Evolutionary conservation across 2,329 filamentous ascomycete genomes (phyloP).

Genomic region (Mariannaea elegans): DNA sequence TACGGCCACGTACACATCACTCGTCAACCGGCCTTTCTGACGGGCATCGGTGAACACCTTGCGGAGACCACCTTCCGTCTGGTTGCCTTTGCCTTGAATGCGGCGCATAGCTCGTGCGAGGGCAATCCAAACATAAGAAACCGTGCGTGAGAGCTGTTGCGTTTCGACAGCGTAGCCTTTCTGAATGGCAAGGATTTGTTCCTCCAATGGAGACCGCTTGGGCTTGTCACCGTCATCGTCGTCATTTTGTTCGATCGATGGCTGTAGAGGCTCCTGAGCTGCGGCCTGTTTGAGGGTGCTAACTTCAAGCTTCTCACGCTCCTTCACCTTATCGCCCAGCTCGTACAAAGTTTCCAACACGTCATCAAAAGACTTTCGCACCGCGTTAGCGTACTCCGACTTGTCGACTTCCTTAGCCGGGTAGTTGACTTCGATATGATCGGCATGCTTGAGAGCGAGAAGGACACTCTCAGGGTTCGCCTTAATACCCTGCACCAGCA

Average conservation of each 20-base stretch:
- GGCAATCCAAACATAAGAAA: conserved; percentile 95
- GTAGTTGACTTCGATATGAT: conserved; percentile 83
- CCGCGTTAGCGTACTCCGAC: conserved; percentile 78
- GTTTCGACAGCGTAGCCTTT: conserved; percentile 77
- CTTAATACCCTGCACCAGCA: conserved; percentile 82
- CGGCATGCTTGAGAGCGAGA: conserved; percentile 87
- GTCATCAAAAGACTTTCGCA: conserved; percentile 84
- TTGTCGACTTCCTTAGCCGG: conserved; percentile 81
- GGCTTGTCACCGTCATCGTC: conserved; percentile 53
- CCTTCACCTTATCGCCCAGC: conserved; percentile 77
- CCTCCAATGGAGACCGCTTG: conserved; percentile 68
- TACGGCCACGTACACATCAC: conserved; percentile 93
- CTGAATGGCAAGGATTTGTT: conserved; percentile 68
- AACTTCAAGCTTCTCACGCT: conserved; percentile 67
- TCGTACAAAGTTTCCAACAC: conserved; percentile 89
- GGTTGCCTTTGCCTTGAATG: conserved; percentile 82
- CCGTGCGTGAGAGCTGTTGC: conserved; percentile 79
- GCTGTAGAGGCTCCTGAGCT: conserved; percentile 48
- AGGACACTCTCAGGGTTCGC: conserved; percentile 95
- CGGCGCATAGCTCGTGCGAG: conserved; percentile 93
- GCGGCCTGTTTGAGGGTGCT: conserved; percentile 64
- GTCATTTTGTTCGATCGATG: conserved; percentile 56
- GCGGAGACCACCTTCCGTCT: conserved; percentile 78
- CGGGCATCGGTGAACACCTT: conserved; percentile 91
- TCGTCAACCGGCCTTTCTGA: conserved; percentile 85